Base-by-base conservation (phyloP, 768 basidiomycete species). In the Leucocoprinus leucothites region DNA sequence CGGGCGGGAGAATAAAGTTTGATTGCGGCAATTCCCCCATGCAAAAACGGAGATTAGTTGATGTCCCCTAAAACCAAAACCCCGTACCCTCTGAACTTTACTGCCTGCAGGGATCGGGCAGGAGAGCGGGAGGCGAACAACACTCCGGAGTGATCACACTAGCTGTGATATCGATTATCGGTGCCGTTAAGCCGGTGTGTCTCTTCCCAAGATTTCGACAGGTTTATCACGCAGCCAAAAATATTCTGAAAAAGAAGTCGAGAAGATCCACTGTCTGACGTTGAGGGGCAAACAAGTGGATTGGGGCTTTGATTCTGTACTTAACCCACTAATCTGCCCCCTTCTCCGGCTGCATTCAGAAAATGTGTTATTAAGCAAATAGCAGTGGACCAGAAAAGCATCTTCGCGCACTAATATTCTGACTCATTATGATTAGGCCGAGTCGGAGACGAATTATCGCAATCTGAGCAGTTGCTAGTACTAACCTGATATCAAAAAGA, bases 151-250 rank as follows among this genome's bases (percentile, higher is more conserved):
- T 19, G 35, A 38, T 16, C 46, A 16, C 22, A 18, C 25, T 19
- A 26, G 18, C 25, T 21, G 14, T 28, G 35, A 24, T 55, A 36
- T 42, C 18, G 25, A 48, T 28, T 22, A 48, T 48, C 35, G 46
- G 46, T n/a, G 36, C 53, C 38, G 36, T 21, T 19, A 28, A 19
- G n/a, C 38, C 45, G 38, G 38, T n/a, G 8, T 14, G 14, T 24
- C 26, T 16, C 3, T 55, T 55, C 53, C 14, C 53, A 48, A 48
- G 46, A 48, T 55, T 48, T 14, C 14, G 41, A 40, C 45, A 45
- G 53, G 9, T 11, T 31, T 7, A 36, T 46, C 44, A 28, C 42
- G 44, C 51, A 34, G n/a, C 13, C 31, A 19, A 43, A 44, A 44
- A 53, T 44, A 53, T 36, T 7, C 4, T 28, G 26, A n/a, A 9